A percentile compares a stretch with the other conserved stretches of the same genome.
phyloP scores from a whole-genome alignment of 164 flowering plant genomes.

The Aristolochia contorta region DNA sequence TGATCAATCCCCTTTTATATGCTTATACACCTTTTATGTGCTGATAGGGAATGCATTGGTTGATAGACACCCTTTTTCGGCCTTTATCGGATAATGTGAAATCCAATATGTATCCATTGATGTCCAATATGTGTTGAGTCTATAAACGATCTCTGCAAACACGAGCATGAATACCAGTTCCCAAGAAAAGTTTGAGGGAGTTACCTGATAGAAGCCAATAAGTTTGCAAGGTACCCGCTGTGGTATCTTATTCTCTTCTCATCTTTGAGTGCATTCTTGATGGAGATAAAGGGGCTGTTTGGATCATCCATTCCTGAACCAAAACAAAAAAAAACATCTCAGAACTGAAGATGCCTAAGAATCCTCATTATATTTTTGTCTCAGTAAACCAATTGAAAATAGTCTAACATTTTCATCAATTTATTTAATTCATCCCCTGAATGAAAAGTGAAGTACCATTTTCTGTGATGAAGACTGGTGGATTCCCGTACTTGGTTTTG shows the following conservation, averaged over 20 bases:
- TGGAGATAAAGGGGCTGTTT: conserved; percentile 39
- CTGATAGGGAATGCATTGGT: neutral
- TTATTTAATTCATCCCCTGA: neutral
- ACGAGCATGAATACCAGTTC: neutral
- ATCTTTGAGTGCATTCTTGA: conserved; percentile 68
- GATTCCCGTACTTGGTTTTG: conserved; percentile 75
- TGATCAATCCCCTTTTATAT: too few relatives aligned
- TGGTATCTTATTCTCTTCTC: conserved; percentile 80
- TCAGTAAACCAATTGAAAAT: neutral
- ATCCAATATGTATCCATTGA: too few relatives aligned
- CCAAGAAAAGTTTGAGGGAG: neutral
- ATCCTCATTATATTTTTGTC: neutral
- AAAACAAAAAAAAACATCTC: neutral
- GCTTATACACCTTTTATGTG: neutral
- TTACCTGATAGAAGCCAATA: conserved; percentile 71
- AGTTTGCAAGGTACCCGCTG: conserved; percentile 59
- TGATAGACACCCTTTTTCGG: neutral
- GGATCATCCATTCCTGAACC: conserved; percentile 86
- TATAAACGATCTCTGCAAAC: too few relatives aligned
- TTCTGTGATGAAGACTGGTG: conserved; percentile 65
- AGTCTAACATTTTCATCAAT: neutral
- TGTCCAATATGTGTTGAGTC: too few relatives aligned
- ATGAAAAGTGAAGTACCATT: conserved; percentile 38
- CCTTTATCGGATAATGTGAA: too few relatives aligned
- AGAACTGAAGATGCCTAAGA: neutral